Evolutionary conservation across 2,329 filamentous ascomycete genomes (phyloP).

Genomic region (Rosellinia necatrix): DNA sequence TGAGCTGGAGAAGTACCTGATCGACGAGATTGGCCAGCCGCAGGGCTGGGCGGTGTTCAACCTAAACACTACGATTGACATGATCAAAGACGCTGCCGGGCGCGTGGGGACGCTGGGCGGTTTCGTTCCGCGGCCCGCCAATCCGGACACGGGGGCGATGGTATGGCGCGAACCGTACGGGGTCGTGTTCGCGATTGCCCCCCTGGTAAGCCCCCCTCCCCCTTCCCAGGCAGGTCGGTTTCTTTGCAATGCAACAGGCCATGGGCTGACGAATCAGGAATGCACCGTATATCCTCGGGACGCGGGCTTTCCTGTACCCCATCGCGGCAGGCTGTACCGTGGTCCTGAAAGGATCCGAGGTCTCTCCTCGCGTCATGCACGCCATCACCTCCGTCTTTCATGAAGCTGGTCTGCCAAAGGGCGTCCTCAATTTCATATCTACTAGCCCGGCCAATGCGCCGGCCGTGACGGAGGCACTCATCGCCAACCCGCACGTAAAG

Average conservation of each 20-base stretch:
- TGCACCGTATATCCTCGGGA: constrained; percentile 49
- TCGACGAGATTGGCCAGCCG: constrained; percentile 50
- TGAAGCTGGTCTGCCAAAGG: constrained; percentile 68
- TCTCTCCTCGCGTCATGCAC: constrained; percentile 61
- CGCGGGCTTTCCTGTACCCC: constrained; percentile 55
- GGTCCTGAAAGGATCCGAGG: constrained; percentile 67
- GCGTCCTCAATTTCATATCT: constrained; percentile 67
- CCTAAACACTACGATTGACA: constrained; percentile 41
- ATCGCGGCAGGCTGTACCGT: constrained; percentile 69
- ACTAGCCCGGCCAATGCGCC: constrained; percentile 61
- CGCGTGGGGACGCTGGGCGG: constrained; percentile 44
- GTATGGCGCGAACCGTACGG: constrained; percentile 78
- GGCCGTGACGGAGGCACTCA: constrained; percentile 62
- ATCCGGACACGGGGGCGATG: constrained; percentile 62
- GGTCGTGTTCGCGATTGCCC: constrained; percentile 77
- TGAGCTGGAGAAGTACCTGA: constrained; percentile 66
- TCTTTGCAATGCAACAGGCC: too few species aligned
- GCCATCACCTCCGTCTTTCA: constrained; percentile 60
- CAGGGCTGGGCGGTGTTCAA: constrained; percentile 50
- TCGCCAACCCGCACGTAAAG: constrained; percentile 63
- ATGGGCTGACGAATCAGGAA: constrained; percentile 42
- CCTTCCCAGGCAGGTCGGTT: background rate
- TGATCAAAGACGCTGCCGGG: constrained; percentile 51
- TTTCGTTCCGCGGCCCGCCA: constrained; percentile 41
- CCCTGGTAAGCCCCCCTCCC: constrained; percentile 64